Conservation (phyloP, 352 stramenopile genomes). For the Globisporangium parvum region DNA sequence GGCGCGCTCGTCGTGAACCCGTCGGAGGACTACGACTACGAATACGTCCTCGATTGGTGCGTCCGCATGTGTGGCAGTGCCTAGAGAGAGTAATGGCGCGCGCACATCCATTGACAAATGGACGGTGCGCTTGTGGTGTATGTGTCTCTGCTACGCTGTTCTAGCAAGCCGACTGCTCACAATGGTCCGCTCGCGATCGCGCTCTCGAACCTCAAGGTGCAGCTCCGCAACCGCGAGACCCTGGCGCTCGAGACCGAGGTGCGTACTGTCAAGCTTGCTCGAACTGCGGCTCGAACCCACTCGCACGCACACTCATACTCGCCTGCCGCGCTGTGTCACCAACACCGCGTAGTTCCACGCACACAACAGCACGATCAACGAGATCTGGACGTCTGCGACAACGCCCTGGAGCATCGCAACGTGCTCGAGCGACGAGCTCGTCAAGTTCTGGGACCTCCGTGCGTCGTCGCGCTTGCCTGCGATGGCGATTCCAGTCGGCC, state of each 20-base stretch:
- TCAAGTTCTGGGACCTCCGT: constrained; percentile 84
- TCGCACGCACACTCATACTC: neutral
- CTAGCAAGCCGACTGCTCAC: constrained; percentile 61
- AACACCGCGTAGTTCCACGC: constrained; percentile 39
- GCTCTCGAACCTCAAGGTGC: constrained; percentile 59
- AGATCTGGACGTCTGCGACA: constrained; percentile 66
- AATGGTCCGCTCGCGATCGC: constrained; percentile 51
- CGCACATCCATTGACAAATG: too few relatives aligned
- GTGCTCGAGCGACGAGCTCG: constrained; percentile 79
- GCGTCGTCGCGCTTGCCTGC: constrained; percentile 29
- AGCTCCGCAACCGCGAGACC: constrained; percentile 66
- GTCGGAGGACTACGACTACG: constrained; percentile 73
- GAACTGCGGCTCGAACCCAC: neutral
- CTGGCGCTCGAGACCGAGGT: constrained; percentile 57
- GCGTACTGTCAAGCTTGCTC: neutral
- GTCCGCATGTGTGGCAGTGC: neutral
- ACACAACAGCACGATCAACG: constrained; percentile 75
- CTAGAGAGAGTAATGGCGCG: too few relatives aligned
- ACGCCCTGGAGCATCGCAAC: constrained; percentile 66
- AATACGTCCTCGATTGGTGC: constrained; percentile 79
- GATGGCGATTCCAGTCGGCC: constrained; percentile 55
- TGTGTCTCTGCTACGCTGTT: neutral
- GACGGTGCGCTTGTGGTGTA: neutral
- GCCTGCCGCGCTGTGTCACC: neutral
- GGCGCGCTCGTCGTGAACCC: constrained; percentile 30